These are phyloP conservation scores for Dothideomycetes sp. DNA, from an alignment of 2,329 filamentous ascomycete genomes.

Conservation along the genomic window DNA sequence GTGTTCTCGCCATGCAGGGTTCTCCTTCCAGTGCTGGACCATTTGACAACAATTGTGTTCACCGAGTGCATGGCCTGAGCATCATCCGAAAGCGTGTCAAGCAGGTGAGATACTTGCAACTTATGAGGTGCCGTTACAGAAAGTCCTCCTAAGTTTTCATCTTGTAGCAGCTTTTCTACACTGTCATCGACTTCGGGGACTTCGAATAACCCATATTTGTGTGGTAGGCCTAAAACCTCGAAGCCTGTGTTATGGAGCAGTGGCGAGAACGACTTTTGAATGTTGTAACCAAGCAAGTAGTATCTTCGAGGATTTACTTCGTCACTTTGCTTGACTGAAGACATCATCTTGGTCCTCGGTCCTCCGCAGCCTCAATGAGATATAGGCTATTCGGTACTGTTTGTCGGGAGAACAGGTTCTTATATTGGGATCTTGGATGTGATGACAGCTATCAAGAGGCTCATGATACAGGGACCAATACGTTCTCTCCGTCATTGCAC, in stretches of 20 bases:
- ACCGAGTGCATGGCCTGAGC: neutral
- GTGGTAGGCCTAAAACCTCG: neutral
- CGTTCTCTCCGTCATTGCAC: no score
- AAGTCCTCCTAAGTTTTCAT: neutral
- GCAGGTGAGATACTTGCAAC: neutral
- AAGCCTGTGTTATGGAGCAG: slow-evolving; percentile 4
- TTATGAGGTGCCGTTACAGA: slow-evolving; percentile 4
- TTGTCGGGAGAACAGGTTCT: no score
- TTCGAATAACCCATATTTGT: neutral
- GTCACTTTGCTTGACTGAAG: no score
- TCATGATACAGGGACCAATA: no score
- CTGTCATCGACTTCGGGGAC: neutral
- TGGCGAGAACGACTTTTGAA: slow-evolving; percentile 1
- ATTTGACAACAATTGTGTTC: neutral
- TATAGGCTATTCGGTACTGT: no score
- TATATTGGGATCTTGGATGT: no score
- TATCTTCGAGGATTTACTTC: no score
- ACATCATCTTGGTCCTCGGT: no score
- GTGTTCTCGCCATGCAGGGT: neutral
- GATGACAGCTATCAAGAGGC: no score
- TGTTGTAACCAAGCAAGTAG: slow-evolving; percentile 1
- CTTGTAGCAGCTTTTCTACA: slow-evolving; percentile 1
- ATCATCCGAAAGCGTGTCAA: slow-evolving; percentile 1
- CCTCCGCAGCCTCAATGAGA: no score
- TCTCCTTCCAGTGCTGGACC: neutral